phyloP scores from a whole-genome alignment of 495 filamentous ascomycete genomes.

The Immersiella caudata region DNA sequence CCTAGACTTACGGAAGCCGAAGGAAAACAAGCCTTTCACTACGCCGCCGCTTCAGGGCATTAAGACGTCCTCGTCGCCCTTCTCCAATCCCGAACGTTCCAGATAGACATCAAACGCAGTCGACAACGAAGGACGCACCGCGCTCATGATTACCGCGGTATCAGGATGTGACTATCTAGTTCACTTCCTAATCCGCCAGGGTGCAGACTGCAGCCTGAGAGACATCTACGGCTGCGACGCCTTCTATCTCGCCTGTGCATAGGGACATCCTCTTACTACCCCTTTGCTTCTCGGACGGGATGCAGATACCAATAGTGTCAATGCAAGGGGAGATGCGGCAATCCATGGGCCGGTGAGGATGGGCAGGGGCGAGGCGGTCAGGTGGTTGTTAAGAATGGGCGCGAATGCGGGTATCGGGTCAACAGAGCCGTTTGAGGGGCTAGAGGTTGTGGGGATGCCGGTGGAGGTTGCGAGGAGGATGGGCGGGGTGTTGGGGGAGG shows the following conservation, averaged over 20 bases:
- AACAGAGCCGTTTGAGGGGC: conserved; percentile 5
- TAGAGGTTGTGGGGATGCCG: conserved; percentile 16
- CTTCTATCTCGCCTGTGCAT: conserved; percentile 22
- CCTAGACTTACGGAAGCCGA: conserved; percentile 14
- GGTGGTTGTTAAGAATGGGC: conserved; percentile 23
- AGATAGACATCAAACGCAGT: background rate
- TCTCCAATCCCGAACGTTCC: too few relatives aligned
- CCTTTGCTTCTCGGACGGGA: conserved; percentile 15
- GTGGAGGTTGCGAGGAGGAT: conserved; percentile 19
- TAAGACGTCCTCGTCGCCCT: conserved; percentile 19
- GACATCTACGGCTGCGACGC: conserved; percentile 6
- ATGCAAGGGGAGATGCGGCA: conserved; percentile 18
- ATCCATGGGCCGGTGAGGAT: conserved; percentile 21
- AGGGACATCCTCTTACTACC: conserved; percentile 17
- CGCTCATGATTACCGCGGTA: conserved; percentile 19
- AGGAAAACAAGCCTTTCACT: conserved; percentile 32
- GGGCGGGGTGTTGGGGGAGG: background rate
- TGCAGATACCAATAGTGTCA: conserved; percentile 18
- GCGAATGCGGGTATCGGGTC: conserved; percentile 16
- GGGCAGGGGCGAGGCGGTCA: conserved; percentile 20
- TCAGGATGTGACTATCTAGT: conserved; percentile 17
- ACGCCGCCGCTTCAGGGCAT: conserved; percentile 24
- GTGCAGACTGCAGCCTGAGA: background rate
- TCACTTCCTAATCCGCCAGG: background rate
- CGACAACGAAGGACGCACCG: conserved; percentile 5